Evolutionary conservation across 192 early-diverging fungal species (phyloP).

Genomic region (Pecoramyces ruminantium): DNA sequence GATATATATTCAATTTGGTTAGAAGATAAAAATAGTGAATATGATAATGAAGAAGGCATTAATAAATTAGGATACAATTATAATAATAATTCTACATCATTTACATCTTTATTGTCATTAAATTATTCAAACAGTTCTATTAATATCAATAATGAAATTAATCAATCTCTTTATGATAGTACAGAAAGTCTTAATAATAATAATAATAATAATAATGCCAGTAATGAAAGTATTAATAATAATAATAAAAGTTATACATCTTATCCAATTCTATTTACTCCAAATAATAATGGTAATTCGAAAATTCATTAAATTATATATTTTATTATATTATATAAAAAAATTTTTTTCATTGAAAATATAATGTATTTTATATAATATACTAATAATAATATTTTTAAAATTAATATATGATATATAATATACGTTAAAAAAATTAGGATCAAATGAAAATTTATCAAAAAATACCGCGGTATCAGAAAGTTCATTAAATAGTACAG

Average conservation of each 20-base stretch:
- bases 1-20: slow-evolving; percentile 11
- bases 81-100: slow-evolving; percentile 1
- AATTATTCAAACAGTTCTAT: not conserved
- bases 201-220: not conserved
- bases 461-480: no score
- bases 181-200: not conserved
- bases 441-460: no score
- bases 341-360: no score
- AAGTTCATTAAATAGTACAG: no score
- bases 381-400: no score
- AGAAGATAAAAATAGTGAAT: not conserved
- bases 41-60: not conserved
- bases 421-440: no score
- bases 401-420: no score
- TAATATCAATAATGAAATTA: not conserved
- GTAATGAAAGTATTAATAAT: not conserved
- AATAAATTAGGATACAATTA: not conserved
- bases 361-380: no score
- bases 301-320: no score
- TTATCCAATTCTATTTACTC: not conserved
- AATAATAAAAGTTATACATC: no score
- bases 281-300: not conserved
- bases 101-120: not conserved
- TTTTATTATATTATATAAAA: no score
- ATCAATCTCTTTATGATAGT: not conserved